Percentiles rank a stretch among this genome's conserved stretches.
These are phyloP conservation scores for Sugiyamaella novakii DNA, from an alignment of 1,139 yeast genomes.

Conservation along the genomic window DNA sequence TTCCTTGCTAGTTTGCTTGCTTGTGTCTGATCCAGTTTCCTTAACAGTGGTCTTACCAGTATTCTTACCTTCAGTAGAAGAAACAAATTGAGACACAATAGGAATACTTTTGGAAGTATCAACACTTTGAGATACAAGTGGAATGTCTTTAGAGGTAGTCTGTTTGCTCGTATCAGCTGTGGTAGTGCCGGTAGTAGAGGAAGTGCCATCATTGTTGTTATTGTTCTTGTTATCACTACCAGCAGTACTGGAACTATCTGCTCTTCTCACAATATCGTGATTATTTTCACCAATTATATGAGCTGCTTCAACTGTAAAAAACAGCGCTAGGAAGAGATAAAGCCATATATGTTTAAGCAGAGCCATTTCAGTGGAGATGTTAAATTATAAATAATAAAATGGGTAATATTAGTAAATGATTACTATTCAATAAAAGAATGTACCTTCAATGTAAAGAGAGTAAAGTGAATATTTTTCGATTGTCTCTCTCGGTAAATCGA, in stretches of 20 bases:
- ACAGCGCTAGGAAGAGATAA: neutral
- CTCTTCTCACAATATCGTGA: constrained; percentile 14
- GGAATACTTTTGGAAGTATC: neutral
- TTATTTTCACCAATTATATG: constrained; percentile 3
- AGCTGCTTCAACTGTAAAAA: constrained; percentile 7
- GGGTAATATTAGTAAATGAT: too few species aligned
- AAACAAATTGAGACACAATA: neutral
- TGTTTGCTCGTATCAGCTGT: neutral
- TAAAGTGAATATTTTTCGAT: too few species aligned
- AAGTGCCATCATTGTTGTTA: constrained; percentile 2
- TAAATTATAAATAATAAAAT: neutral
- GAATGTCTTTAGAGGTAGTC: neutral
- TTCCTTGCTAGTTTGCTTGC: constrained; percentile 1
- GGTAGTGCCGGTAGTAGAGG: neutral
- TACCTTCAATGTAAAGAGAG: too few species aligned
- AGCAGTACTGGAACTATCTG: neutral
- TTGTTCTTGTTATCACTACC: constrained; percentile 1
- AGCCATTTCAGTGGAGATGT: constrained; percentile 4
- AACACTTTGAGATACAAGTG: constrained; percentile 5
- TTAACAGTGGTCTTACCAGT: constrained; percentile 6
- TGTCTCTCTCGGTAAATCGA: too few species aligned
- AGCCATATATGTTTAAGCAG: neutral
- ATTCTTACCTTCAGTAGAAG: neutral
- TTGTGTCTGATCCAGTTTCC: constrained; percentile 6
- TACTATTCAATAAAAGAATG: too few species aligned